Conservation (phyloP, 2,329 filamentous ascomycete genomes). For the Ophiosphaerella herpotricha region DNA sequence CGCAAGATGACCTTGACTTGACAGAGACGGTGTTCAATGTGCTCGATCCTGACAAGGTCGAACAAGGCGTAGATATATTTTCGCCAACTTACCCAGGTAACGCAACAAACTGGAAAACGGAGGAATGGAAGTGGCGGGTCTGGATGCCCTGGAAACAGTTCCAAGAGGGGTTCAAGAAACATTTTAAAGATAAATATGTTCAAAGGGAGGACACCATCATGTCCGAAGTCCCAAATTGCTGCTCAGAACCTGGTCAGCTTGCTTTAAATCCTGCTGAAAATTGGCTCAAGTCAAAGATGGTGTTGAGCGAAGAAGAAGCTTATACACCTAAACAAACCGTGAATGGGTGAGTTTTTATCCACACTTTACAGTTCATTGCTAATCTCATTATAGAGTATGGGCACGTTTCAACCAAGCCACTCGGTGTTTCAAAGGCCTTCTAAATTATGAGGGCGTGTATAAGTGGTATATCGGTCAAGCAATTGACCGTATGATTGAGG, state of each 20-base stretch:
- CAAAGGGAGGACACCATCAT: constrained; percentile 7
- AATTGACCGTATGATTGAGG: constrained; percentile 65
- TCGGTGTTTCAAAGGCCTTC: constrained; percentile 72
- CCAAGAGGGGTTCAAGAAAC: constrained; percentile 46
- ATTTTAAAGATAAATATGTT: constrained; percentile 15
- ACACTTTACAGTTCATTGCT: too few species aligned
- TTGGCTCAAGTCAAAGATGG: constrained; percentile 67
- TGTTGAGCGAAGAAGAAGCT: constrained; percentile 65
- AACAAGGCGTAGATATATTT: constrained; percentile 53
- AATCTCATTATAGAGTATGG: constrained; percentile 48
- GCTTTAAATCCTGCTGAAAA: constrained; percentile 39
- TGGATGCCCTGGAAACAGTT: constrained; percentile 57
- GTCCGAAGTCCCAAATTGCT: constrained; percentile 10
- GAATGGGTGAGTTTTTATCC: constrained; percentile 55
- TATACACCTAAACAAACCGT: constrained; percentile 56
- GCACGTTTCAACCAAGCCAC: constrained; percentile 71
- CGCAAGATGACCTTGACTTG: constrained; percentile 50
- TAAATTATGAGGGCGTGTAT: constrained; percentile 69
- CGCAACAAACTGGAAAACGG: constrained; percentile 27
- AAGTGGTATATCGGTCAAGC: constrained; percentile 63
- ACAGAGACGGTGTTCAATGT: constrained; percentile 69
- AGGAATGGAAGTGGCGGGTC: constrained; percentile 12
- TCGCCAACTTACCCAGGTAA: constrained; percentile 51
- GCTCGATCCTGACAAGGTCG: constrained; percentile 32
- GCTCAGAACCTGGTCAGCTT: constrained; percentile 18